Evolutionary conservation across 2,329 filamentous ascomycete species (phyloP), one percentile per base, ranked within the genome.

Genomic region (Arthrinium phaeospermum): DNA sequence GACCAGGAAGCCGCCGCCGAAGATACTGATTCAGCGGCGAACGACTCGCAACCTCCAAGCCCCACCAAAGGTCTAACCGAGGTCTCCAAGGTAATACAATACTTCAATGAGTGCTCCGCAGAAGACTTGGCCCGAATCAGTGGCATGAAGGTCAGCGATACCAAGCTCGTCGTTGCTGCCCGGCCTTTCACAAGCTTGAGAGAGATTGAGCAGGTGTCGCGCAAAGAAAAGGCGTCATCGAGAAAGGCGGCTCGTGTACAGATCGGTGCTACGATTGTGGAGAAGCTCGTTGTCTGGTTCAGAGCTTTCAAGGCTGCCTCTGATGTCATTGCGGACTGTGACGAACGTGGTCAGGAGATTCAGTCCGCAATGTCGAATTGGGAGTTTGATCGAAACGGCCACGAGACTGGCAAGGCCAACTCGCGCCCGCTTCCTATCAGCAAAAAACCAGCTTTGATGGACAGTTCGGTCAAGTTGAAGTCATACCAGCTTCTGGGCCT

Each of bases 401-500:
- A 83, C 74, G 70, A 82, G 16, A 80, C 79, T 70, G 76, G 73
- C 49, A 76, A 77, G 16, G 78, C 71, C 46, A 70, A 68, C 10
- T 49, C 82, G 14, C 72, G 57, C 13, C 79, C 82, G 6, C 83
- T 88, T 12, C 87, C 87, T 0, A 83, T 89, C 37, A 77, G 84
- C 2, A 74, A 87, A 46, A 94, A 98, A 80, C 96, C 96, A 0
- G 83, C 87, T 4, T 89, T 92, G 70, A 96, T 99, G 93, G 89
- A 90, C 44, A 87, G 92, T 0, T 89, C 93, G 71, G 89, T 96
- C 71, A 86, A 89, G 51, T 91, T 99, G 86, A 98, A 98, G 80
- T 92, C 96, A 47, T 98, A 98, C 79, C 96, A 99, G 80, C 85
- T 98, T 27, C 94, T 97, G 44, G 96, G 96, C 4, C 88, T 99